phyloP scores from a whole-genome alignment of 805 yeast genomes.

The Cyberlindnera americana region DNA sequence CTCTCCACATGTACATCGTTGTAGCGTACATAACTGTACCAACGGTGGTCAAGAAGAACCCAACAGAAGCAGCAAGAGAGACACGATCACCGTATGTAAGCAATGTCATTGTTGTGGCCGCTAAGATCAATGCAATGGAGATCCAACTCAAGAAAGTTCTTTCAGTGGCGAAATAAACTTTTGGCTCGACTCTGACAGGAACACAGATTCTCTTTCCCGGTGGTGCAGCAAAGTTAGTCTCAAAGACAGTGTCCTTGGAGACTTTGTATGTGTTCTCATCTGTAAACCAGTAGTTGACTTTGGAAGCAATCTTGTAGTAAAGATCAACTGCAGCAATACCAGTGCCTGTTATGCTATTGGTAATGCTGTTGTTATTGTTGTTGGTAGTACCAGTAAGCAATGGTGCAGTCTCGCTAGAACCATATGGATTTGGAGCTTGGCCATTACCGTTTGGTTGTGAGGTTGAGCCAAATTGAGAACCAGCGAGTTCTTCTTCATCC shows the following conservation, averaged over 20 bases:
- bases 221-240: slow-evolving; percentile 63
- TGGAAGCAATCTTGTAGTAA: slow-evolving; percentile 22
- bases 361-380: neutral
- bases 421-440: slow-evolving; percentile 14
- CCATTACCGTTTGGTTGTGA: slow-evolving; percentile 5
- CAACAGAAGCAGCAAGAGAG: slow-evolving; percentile 77
- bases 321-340: slow-evolving; percentile 16
- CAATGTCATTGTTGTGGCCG: slow-evolving; percentile 84
- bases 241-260: slow-evolving; percentile 63
- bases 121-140: slow-evolving; percentile 82
- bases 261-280: slow-evolving; percentile 51
- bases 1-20: slow-evolving; percentile 75
- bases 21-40: slow-evolving; percentile 71
- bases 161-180: slow-evolving; percentile 98
- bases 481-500: slow-evolving; percentile 68
- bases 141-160: slow-evolving; percentile 93
- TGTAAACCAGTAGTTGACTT: slow-evolving; percentile 45
- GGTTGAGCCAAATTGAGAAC: slow-evolving; percentile 42
- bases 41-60: slow-evolving; percentile 79
- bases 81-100: slow-evolving; percentile 77
- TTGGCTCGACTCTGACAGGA: slow-evolving; percentile 96
- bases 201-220: slow-evolving; percentile 86
- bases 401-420: slow-evolving; percentile 30
- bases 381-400: slow-evolving; percentile 21
- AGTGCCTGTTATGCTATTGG: slow-evolving; percentile 8